phyloP scores from a whole-genome alignment of 1,284 basidiomycete genomes.

The Ganoderma meredithae region DNA sequence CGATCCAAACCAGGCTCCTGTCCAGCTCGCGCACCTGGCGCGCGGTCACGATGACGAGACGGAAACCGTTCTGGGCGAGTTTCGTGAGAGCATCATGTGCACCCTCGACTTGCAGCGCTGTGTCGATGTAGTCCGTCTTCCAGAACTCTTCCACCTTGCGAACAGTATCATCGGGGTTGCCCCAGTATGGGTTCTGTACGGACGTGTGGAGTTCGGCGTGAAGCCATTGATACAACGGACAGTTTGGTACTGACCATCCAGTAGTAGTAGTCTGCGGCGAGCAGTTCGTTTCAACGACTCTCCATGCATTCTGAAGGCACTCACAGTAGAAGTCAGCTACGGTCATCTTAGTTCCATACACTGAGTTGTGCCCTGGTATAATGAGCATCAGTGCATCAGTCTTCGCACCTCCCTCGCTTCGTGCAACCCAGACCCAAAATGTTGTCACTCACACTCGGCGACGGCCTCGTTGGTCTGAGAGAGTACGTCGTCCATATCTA shows the following conservation, averaged over 20 bases:
- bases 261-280: constrained; percentile 61
- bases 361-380: constrained; percentile 73
- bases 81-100: constrained; percentile 66
- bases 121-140: constrained; percentile 56
- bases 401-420: not conserved
- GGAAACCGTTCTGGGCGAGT: constrained; percentile 70
- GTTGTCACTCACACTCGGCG: constrained; percentile 60
- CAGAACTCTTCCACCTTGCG: constrained; percentile 71
- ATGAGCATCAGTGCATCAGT: constrained; percentile 19
- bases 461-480: constrained; percentile 73
- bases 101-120: constrained; percentile 65
- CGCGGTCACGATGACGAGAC: constrained; percentile 79
- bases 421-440: not conserved
- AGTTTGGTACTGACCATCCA: constrained; percentile 58
- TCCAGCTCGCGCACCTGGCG: constrained; percentile 64
- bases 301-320: constrained; percentile 31
- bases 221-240: not conserved
- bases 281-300: not conserved
- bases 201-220: not conserved
- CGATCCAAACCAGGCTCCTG: constrained; percentile 73
- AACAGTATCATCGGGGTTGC: constrained; percentile 65
- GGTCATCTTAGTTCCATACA: constrained; percentile 60
- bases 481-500: constrained; percentile 83
- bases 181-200: constrained; percentile 61
- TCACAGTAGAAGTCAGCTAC: constrained; percentile 72